Evolutionary conservation across 768 basidiomycete genomes (phyloP).

Genomic region (Phylloporus sp.): DNA sequence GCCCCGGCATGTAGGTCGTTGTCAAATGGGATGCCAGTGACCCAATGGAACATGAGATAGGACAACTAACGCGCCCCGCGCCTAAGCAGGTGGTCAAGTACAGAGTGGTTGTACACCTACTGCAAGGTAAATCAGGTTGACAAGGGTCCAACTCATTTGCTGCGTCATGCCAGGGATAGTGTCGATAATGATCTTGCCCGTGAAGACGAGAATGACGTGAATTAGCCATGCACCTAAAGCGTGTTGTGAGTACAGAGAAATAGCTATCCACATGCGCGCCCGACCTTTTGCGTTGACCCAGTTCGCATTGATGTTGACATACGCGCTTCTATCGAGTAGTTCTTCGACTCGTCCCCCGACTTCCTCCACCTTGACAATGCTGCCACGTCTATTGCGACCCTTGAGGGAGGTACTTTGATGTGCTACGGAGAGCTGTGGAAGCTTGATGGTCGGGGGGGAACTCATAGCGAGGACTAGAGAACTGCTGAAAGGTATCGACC

Average conservation of each 20-base stretch:
- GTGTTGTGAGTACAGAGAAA: slow-evolving; percentile 2
- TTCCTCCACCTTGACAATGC: slow-evolving; percentile 83
- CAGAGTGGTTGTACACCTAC: slow-evolving; percentile 44
- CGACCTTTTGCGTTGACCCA: slow-evolving; percentile 95
- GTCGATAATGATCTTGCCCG: slow-evolving; percentile 91
- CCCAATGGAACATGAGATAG: slow-evolving; percentile 98
- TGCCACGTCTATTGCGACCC: slow-evolving; percentile 59
- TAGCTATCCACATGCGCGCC: slow-evolving; percentile 6
- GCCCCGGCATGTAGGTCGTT: slow-evolving; percentile 85
- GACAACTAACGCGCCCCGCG: slow-evolving; percentile 55
- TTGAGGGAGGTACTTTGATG: slow-evolving; percentile 33
- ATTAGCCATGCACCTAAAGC: slow-evolving; percentile 92
- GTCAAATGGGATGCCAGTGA: slow-evolving; percentile 95
- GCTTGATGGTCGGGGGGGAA: slow-evolving; percentile 51
- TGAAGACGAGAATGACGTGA: slow-evolving; percentile 87
- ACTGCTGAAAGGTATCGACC: neutral
- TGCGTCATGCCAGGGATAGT: slow-evolving; percentile 92
- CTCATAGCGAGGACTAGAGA: slow-evolving; percentile 36
- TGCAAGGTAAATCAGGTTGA: slow-evolving; percentile 85
- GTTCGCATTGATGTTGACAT: slow-evolving; percentile 82
- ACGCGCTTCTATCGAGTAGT: slow-evolving; percentile 72
- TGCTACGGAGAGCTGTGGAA: slow-evolving; percentile 42
- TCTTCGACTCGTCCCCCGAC: slow-evolving; percentile 74
- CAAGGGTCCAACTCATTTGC: slow-evolving; percentile 92
- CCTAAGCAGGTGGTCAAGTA: slow-evolving; percentile 3